phyloP scores from a whole-genome alignment of 2,329 filamentous ascomycete genomes.

The Westerdykella aurantiaca region DNA sequence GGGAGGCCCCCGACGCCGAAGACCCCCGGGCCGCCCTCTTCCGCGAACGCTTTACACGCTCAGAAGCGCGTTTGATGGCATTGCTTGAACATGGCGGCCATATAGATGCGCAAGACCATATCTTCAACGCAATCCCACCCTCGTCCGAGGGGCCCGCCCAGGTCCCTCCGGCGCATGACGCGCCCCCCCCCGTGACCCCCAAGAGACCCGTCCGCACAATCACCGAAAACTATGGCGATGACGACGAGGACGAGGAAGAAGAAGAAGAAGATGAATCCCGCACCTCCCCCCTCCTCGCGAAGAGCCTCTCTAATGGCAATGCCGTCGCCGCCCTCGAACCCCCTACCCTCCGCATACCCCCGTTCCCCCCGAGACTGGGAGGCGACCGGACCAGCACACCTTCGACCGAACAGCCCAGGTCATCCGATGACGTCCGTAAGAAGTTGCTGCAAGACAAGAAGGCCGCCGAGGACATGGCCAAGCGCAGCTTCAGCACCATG shows the following conservation, averaged over 20 bases:
- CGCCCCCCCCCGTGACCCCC: conserved; percentile 47
- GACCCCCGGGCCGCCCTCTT: conserved; percentile 55
- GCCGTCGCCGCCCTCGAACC: conserved; percentile 54
- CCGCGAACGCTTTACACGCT: conserved; percentile 68
- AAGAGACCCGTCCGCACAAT: conserved; percentile 66
- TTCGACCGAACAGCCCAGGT: conserved; percentile 57
- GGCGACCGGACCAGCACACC: conserved; percentile 53
- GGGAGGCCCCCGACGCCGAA: conserved; percentile 40
- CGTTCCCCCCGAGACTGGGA: conserved; percentile 58
- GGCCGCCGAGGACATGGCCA: conserved; percentile 82
- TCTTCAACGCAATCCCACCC: conserved; percentile 18
- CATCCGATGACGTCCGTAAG: conserved; percentile 83
- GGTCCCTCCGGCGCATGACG: conserved; percentile 37
- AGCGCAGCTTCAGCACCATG: conserved; percentile 83
- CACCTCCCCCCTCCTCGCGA: conserved; percentile 47
- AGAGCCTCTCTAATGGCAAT: conserved; percentile 49
- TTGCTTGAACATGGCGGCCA: conserved; percentile 56
- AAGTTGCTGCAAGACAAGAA: conserved; percentile 88
- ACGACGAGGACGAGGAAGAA: conserved; percentile 66
- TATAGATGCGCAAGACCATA: conserved; percentile 19
- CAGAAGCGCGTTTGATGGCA: conserved; percentile 68
- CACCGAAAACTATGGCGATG: conserved; percentile 81
- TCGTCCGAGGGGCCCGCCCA: conserved; percentile 15
- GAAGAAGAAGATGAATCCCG: conserved; percentile 42
- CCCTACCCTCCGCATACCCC: conserved; percentile 64